Evolutionary conservation across 2,329 filamentous ascomycete species (phyloP).

Genomic region (Xylaria polymorpha): DNA sequence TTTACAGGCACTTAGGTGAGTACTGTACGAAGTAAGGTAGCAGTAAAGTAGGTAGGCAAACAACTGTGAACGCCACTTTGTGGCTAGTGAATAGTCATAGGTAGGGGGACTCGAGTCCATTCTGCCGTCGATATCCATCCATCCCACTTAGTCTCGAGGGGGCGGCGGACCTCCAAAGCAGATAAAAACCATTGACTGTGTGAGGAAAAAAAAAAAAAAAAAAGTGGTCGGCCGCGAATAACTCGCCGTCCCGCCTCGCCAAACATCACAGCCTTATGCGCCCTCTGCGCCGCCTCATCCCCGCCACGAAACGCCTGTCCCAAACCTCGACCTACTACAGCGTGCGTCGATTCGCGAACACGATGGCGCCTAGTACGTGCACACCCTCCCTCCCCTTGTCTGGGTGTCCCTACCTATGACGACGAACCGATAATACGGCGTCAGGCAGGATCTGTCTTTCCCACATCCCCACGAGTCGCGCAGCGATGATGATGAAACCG

Average conservation of each 20-base stretch:
- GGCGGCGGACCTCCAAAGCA: not conserved
- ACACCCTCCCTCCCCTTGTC: not conserved
- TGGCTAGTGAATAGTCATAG: slow-evolving; percentile 17
- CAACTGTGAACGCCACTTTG: not conserved
- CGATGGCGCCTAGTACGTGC: slow-evolving; percentile 51
- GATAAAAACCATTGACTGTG: not conserved
- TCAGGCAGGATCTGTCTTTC: too few relatives aligned
- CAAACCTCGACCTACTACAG: slow-evolving; percentile 31
- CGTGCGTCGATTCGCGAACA: slow-evolving; percentile 41
- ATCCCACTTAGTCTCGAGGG: slow-evolving; percentile 24
- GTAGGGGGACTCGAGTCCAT: too few relatives aligned
- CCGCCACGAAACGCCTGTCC: slow-evolving; percentile 13
- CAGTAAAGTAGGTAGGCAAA: too few relatives aligned
- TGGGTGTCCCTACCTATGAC: not conserved
- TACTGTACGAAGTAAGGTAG: too few relatives aligned
- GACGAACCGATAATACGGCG: too few relatives aligned
- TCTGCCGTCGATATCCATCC: not conserved
- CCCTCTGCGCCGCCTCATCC: slow-evolving; percentile 26
- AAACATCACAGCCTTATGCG: slow-evolving; percentile 29
- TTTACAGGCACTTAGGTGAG: too few relatives aligned
- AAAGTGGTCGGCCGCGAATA: slow-evolving; percentile 22
- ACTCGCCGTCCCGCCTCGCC: slow-evolving; percentile 25
- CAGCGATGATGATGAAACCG: not conserved
- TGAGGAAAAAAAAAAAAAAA: slow-evolving; percentile 7
- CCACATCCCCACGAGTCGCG: not conserved